Percentiles rank a stretch among this genome's conserved stretches.
These are phyloP conservation scores for Globisporangium cystogenes DNA, from an alignment of 352 stramenopile species.

Conservation along the genomic window DNA sequence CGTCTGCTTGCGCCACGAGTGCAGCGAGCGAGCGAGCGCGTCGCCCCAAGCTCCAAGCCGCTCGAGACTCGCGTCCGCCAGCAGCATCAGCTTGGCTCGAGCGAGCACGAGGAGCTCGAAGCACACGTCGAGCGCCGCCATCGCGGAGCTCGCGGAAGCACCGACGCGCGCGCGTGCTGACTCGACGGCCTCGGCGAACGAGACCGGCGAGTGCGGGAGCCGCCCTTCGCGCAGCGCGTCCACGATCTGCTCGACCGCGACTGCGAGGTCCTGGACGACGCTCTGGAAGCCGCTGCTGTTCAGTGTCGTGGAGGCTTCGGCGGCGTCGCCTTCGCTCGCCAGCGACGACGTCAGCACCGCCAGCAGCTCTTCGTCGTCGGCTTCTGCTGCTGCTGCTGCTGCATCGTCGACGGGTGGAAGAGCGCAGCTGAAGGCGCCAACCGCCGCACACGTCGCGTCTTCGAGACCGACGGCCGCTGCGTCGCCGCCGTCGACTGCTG, in stretches of 20 bases:
- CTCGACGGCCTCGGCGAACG: neutral
- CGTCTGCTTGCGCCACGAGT: neutral
- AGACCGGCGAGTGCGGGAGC: neutral
- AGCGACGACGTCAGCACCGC: neutral
- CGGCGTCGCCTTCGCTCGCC: neutral
- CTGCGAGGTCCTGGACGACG: constrained; percentile 4
- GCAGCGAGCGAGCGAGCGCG: neutral
- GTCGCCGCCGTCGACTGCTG: neutral
- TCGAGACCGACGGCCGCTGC: neutral
- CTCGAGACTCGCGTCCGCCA: neutral
- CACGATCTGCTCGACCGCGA: constrained; percentile 9
- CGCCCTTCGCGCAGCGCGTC: constrained; percentile 1
- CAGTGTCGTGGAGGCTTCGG: neutral
- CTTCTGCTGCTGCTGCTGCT: neutral
- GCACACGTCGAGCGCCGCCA: neutral
- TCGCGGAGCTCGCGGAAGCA: neutral
- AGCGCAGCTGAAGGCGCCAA: neutral
- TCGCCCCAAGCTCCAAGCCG: neutral
- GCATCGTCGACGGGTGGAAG: neutral
- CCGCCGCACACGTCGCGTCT: neutral
- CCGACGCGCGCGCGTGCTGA: neutral
- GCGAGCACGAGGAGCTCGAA: neutral
- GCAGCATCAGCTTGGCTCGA: neutral
- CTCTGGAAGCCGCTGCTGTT: neutral
- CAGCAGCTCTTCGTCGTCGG: neutral